Conservation (phyloP, 2,329 filamentous ascomycete genomes). For the Neonectria punicea region DNA sequence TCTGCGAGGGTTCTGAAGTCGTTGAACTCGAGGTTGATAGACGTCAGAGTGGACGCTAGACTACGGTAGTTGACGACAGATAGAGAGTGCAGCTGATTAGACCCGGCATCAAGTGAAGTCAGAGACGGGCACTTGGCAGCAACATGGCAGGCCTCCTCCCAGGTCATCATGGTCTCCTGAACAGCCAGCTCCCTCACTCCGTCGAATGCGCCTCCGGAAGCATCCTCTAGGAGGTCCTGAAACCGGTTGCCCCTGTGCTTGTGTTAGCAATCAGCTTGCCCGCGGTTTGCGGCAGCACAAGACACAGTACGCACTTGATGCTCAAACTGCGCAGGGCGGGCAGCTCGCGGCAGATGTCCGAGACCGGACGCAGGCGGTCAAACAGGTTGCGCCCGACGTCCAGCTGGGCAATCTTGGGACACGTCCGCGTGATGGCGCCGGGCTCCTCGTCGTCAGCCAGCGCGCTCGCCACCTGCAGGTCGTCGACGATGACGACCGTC, state of each 20-base stretch:
- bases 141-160: conserved; percentile 70
- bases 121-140: conserved; percentile 65
- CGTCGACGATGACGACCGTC: conserved; percentile 84
- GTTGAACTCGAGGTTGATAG: conserved; percentile 79
- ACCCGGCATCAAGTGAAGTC: conserved; percentile 61
- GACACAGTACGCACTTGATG: conserved; percentile 72
- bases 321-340: conserved; percentile 73
- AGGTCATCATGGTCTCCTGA: conserved; percentile 73
- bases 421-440: conserved; percentile 59
- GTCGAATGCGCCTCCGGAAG: conserved; percentile 54
- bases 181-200: conserved; percentile 70
- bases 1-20: conserved; percentile 69
- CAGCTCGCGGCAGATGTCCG: conserved; percentile 76
- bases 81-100: conserved; percentile 68
- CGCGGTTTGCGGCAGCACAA: conserved; percentile 40
- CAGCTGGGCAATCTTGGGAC: conserved; percentile 77
- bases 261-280: conserved; percentile 28
- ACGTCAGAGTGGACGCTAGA: conserved; percentile 65
- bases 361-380: conserved; percentile 72
- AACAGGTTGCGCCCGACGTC: conserved; percentile 90
- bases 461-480: conserved; percentile 67
- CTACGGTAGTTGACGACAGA: conserved; percentile 50
- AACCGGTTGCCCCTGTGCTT: conserved; percentile 78
- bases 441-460: conserved; percentile 44
- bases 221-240: conserved; percentile 52